Evolutionary conservation across 2,329 filamentous ascomycete species (phyloP).

Genomic region (Colletotrichum brevisporum): DNA sequence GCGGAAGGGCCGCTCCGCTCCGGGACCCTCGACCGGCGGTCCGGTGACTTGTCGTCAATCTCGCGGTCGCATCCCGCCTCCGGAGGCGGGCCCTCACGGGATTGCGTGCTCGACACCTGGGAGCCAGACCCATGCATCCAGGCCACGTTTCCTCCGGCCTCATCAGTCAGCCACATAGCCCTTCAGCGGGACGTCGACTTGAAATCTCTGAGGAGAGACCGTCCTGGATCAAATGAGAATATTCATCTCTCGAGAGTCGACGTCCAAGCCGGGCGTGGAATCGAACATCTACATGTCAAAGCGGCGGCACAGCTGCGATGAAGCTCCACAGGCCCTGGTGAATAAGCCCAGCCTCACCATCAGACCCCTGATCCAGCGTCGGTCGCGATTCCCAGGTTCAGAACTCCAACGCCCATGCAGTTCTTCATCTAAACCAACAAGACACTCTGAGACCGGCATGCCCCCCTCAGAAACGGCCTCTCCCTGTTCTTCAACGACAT

Average conservation of each 20-base stretch:
- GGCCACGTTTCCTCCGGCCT: background rate
- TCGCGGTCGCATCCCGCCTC: background rate
- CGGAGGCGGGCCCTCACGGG: slow-evolving; percentile 12
- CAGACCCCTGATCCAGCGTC: background rate
- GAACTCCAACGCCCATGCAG: slow-evolving; percentile 12
- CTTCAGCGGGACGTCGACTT: background rate
- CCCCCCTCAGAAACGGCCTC: background rate
- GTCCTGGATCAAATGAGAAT: background rate
- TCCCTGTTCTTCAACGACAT: background rate
- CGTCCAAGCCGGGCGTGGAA: background rate
- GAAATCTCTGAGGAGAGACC: background rate
- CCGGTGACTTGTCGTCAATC: slow-evolving; percentile 18
- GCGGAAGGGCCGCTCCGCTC: slow-evolving; percentile 1
- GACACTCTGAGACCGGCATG: background rate
- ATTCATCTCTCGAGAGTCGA: no score
- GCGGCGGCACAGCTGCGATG: slow-evolving; percentile 5
- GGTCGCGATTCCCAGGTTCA: background rate
- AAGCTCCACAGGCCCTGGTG: background rate
- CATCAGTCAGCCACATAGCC: background rate
- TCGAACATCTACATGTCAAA: background rate
- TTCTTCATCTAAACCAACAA: background rate
- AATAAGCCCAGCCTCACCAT: background rate
- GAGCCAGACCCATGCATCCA: background rate
- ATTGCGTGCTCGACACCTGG: slow-evolving; percentile 18
- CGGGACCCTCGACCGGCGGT: background rate